Percentiles rank a stretch among this genome's conserved stretches.
Evolutionary conservation across 176 grass and related monocot genomes (phyloP).

Genomic region (Zoysia japonica): DNA sequence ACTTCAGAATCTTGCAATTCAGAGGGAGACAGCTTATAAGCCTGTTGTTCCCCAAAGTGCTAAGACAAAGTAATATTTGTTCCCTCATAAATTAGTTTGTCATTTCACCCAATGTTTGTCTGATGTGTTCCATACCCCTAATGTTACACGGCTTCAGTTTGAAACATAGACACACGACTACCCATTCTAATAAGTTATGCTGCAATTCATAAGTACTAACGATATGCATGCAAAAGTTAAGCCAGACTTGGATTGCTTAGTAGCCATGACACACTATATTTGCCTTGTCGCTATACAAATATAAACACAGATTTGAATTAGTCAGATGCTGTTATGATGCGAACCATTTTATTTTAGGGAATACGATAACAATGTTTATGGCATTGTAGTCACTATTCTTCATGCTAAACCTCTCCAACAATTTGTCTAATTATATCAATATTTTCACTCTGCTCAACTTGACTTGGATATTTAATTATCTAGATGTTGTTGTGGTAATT

Average conservation of each 20-base stretch:
- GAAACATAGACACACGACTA: not conserved
- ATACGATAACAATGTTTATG: no score
- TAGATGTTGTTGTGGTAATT: conserved; percentile 14
- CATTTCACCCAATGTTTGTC: conserved; percentile 5
- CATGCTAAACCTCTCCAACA: not conserved
- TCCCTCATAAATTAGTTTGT: not conserved
- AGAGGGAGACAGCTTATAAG: conserved; percentile 72
- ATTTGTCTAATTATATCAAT: not conserved
- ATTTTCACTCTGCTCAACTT: conserved; percentile 10
- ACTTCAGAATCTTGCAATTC: conserved; percentile 75
- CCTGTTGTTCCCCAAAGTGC: conserved; percentile 55
- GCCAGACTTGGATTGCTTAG: not conserved
- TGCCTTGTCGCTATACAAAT: conserved; percentile 11
- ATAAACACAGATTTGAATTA: not conserved
- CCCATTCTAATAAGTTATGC: not conserved
- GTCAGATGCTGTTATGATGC: not conserved
- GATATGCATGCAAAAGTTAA: not conserved
- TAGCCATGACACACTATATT: not conserved
- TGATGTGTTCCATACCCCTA: conserved; percentile 6
- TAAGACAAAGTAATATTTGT: conserved; percentile 59
- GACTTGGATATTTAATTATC: conserved; percentile 8
- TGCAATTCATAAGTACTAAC: not conserved
- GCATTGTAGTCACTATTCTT: no score
- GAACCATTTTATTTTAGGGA: not conserved
- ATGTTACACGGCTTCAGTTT: not conserved